Percentiles rank a stretch among this genome's conserved stretches.
phyloP scores from a whole-genome alignment of 139 green algal species.

The Desmodesmus armatus region DNA sequence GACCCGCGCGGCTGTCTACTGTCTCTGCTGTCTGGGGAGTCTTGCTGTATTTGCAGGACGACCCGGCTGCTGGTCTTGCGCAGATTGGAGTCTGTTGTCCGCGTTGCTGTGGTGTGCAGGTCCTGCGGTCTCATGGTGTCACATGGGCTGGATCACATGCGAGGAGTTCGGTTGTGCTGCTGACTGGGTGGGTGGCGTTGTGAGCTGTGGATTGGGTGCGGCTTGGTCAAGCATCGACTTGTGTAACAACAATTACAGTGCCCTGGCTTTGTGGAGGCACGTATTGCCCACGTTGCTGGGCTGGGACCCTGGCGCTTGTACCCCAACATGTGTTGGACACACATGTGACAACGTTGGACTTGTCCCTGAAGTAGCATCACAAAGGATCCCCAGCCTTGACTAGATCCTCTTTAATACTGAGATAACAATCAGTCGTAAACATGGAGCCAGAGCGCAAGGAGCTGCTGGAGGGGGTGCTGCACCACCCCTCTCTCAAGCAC shows the following conservation, averaged over 20 bases:
- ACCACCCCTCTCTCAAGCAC: slow-evolving; percentile 12
- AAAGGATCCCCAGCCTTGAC: background rate
- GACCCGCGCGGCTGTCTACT: background rate
- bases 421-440: background rate
- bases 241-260: too few relatives aligned
- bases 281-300: too few relatives aligned
- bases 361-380: background rate
- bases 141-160: too few relatives aligned
- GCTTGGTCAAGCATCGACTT: too few relatives aligned
- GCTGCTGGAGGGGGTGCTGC: slow-evolving; percentile 3
- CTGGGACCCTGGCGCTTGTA: background rate
- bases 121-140: too few relatives aligned
- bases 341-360: background rate
- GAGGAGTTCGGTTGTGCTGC: too few relatives aligned
- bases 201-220: too few relatives aligned
- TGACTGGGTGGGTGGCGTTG: too few relatives aligned
- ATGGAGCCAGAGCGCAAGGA: background rate
- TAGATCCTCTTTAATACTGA: background rate
- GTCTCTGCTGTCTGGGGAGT: too few relatives aligned
- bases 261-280: too few relatives aligned
- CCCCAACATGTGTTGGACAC: background rate
- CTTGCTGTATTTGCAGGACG: background rate
- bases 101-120: too few relatives aligned
- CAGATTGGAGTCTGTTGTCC: too few relatives aligned
- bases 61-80: slow-evolving; percentile 1